A percentile compares a stretch with the other conserved stretches of the same genome.
Conservation (phyloP, 345 rosid species). For the Cardamine occulta region DNA sequence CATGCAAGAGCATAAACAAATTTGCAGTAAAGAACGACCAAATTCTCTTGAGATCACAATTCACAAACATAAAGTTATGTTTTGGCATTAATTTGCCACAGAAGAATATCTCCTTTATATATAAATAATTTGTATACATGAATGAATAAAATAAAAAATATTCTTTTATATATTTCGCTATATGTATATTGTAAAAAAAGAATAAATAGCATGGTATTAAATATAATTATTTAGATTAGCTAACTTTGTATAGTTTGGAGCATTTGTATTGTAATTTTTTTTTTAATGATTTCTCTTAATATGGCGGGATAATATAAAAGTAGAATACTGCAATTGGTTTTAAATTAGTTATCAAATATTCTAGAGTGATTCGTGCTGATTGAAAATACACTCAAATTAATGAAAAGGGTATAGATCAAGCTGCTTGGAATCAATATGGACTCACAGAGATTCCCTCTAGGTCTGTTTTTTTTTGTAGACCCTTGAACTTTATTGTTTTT, state of each 20-base stretch:
- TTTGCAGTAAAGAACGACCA: slow-evolving; percentile 45
- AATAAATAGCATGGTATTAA: neutral
- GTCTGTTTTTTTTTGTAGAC: neutral
- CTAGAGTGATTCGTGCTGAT: neutral
- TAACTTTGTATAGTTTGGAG: neutral
- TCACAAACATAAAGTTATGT: slow-evolving; percentile 17
- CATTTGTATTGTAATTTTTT: neutral
- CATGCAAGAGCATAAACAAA: slow-evolving; percentile 33
- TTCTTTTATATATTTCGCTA: neutral
- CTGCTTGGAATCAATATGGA: slow-evolving; percentile 12
- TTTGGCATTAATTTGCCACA: slow-evolving; percentile 39
- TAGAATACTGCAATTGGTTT: neutral
- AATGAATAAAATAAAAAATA: neutral
- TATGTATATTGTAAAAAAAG: neutral
- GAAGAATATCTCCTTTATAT: neutral
- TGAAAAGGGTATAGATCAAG: slow-evolving; percentile 8
- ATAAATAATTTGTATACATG: neutral
- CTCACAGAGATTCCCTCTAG: slow-evolving; percentile 4
- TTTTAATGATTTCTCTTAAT: neutral
- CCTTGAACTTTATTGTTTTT: slow-evolving; percentile 12
- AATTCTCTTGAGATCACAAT: slow-evolving; percentile 28
- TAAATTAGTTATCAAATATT: neutral
- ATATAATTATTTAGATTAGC: neutral
- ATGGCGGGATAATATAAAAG: neutral
- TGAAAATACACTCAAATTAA: neutral